Evolutionary conservation across 139 green algal genomes (phyloP), one percentile per base, ranked within the genome.

Genomic region (Picochlorum sp.): DNA sequence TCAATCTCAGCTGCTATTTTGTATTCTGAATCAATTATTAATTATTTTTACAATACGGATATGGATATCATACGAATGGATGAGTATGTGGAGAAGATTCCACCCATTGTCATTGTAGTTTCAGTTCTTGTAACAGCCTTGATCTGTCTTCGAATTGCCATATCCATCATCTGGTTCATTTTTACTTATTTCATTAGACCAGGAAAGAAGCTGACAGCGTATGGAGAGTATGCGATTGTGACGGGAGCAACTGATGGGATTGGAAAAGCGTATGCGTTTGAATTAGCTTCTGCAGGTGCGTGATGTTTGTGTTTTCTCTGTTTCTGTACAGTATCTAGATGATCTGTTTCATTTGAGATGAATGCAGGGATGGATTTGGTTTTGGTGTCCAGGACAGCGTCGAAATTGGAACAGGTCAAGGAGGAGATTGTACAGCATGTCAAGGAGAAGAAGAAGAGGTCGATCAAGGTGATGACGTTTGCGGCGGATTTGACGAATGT

Each of bases 241-340:
- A 95, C 87, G 1, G 87, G 87, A 2, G 76, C 75, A 7, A 94
- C 86, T 2, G 88, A 94, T 57, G 87, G 87, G 49, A 95, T 95
- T 41, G 87, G 87, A 34, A 75, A 79, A 38, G 85, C 81, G 15
- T 85, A 88, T 65, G 64, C 56, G 20, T 50, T 79, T 24, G 72
- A 72, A 37, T 76, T 95, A 28, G 86, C 83, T 24, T 70, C 69
- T 23, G 68, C 73, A 73, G 76, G 78, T 78, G 16, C 23, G 58
- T 16, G 49, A 13, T 13, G 59, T 20, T 0, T 28, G 4, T 21
- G 7, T 20, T 21, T 24, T 55, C 13, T 24, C 1, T 21, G 10
- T 15, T 13, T 20, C 10, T 24, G 18, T 20, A 8, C 49, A 55
- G 3, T 30, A 30, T 30, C 28, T 30, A 30, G 28, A 30, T 30